Evolutionary conservation across 73 alveolate species (phyloP), one percentile per base, ranked within the genome.

Genomic region (Paramecium octaurelia): DNA sequence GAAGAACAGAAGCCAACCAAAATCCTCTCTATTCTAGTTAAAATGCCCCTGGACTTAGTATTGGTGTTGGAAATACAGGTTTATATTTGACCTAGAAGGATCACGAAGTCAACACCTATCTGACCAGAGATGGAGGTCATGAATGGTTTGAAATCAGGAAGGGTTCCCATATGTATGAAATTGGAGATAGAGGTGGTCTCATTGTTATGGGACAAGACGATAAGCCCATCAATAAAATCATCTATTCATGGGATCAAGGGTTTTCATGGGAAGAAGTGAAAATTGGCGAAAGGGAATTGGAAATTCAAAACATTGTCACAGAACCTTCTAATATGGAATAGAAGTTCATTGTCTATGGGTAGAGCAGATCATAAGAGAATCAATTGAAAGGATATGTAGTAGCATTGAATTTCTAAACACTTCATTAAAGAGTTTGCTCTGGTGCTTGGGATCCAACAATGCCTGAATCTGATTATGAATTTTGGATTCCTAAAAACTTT

Each of bases 111-210:
- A 92, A 91, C 31, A 96, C 99, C 12, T 96, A 93, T 86, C 80
- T 96, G 2, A 94, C 98, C 14, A 92, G 98, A 69, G 98, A 95
- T 93, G 99, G 98, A 14, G 99, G 99, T 3, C 97, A 93, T 42
- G 86, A 93, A 8, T 96, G 98, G 98, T 38, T 60, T 20, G 99
- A 96, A 70, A 93, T 96, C 23, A 88, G 34, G 64, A 95, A 95
- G 43, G 98, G 98, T 23, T 94, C 98, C 8, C 96, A 93, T 58
- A 95, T 95, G 64, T 95, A 92, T 73, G 99, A 96, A 73, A 86
- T 95, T 14, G 99, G 98, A 7, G 98, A 96, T 87, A 97, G 96
- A 85, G 99, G 99, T 21, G 99, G 98, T 38, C 69, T 96, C 60
- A 93, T 96, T 29, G 99, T 93, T 23, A 94, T 95, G 96, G 98